Conservation (phyloP, 1,284 basidiomycete species). For the Prillingera fragicola region DNA sequence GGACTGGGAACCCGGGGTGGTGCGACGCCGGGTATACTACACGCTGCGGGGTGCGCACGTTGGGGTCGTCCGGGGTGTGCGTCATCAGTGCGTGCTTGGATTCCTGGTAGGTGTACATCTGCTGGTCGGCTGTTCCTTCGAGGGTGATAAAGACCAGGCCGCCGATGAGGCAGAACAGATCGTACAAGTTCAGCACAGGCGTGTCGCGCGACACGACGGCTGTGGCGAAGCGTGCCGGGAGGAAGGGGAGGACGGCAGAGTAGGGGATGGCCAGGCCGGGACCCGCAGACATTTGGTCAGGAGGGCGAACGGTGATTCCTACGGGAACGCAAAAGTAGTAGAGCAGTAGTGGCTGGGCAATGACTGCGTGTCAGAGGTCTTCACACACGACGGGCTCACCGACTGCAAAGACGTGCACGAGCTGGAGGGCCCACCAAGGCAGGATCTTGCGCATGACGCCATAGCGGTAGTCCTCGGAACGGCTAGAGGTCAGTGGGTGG, state of each 20-base stretch:
- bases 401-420: slow-evolving; percentile 77
- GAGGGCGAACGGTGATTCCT: slow-evolving; percentile 35
- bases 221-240: slow-evolving; percentile 39
- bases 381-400: slow-evolving; percentile 44
- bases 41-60: slow-evolving; percentile 20
- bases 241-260: slow-evolving; percentile 7
- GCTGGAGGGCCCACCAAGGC: slow-evolving; percentile 62
- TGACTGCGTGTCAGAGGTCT: slow-evolving; percentile 8
- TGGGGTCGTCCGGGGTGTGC: not conserved
- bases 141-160: slow-evolving; percentile 56
- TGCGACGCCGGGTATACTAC: slow-evolving; percentile 50
- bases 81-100: slow-evolving; percentile 60
- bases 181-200: slow-evolving; percentile 55
- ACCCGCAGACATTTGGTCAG: slow-evolving; percentile 16
- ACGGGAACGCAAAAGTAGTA: slow-evolving; percentile 59
- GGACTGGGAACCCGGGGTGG: slow-evolving; percentile 75
- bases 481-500: slow-evolving; percentile 21
- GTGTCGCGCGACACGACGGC: slow-evolving; percentile 27
- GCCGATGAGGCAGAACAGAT: slow-evolving; percentile 57
- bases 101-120: slow-evolving; percentile 74
- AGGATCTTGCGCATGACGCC: slow-evolving; percentile 64
- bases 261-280: slow-evolving; percentile 14
- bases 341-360: slow-evolving; percentile 54
- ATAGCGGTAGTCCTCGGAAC: slow-evolving; percentile 86
- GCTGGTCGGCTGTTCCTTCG: slow-evolving; percentile 83